A percentile compares a stretch with the other conserved stretches of the same genome.
Evolutionary conservation across 306 rosid genomes (phyloP).

Genomic region (Bauhinia variegata): DNA sequence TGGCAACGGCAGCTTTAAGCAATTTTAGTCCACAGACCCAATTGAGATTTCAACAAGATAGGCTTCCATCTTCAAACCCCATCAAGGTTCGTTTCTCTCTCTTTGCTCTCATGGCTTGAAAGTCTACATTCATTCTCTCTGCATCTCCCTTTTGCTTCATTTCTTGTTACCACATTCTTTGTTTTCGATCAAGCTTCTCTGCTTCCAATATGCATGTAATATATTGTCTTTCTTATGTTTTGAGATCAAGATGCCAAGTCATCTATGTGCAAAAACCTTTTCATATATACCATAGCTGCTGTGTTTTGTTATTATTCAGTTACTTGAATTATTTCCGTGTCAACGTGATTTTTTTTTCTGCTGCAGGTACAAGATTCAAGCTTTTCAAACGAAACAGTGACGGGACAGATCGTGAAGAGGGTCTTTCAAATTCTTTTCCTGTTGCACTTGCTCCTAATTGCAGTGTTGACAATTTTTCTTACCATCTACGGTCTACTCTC

Average conservation of each 20-base stretch:
- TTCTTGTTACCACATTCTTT: constrained; percentile 16
- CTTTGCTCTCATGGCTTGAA: neutral
- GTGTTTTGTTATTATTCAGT: constrained; percentile 10
- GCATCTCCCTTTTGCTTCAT: constrained; percentile 30
- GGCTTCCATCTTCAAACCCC: constrained; percentile 38
- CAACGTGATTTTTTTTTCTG: constrained; percentile 25
- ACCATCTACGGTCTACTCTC: constrained; percentile 45
- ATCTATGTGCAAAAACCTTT: constrained; percentile 7
- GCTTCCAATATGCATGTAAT: constrained; percentile 36
- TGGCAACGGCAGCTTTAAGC: constrained; percentile 34
- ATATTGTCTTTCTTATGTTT: neutral
- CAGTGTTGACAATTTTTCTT: constrained; percentile 46
- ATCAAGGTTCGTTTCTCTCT: constrained; percentile 37
- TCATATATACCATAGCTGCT: neutral
- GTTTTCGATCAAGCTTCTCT: constrained; percentile 32
- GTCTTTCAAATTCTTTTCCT: constrained; percentile 46
- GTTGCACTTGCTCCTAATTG: constrained; percentile 48
- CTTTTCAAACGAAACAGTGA: constrained; percentile 40
- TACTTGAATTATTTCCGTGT: constrained; percentile 8
- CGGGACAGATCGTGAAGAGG: constrained; percentile 33
- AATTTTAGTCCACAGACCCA: constrained; percentile 25
- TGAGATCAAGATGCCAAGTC: neutral
- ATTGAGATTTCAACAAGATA: constrained; percentile 36
- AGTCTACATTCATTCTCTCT: neutral
- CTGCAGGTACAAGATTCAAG: constrained; percentile 49